Base-by-base conservation (phyloP, 257 asterid genomes). In the Lantana camara region DNA sequence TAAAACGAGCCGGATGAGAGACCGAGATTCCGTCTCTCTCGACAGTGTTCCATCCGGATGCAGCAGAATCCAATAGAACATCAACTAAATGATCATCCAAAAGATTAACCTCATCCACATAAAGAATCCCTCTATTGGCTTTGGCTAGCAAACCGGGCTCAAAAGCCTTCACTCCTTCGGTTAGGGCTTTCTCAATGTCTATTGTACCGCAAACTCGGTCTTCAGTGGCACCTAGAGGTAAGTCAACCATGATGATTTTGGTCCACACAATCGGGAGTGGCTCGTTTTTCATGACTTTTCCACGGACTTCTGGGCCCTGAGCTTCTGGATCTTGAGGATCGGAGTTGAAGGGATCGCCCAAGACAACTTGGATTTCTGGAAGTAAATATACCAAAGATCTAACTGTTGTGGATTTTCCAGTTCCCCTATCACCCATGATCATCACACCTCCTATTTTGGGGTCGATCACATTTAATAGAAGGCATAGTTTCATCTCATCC, bases 371-470 rank as follows among this genome's bases (percentile, higher is more conserved):
- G 60, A 94, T 94, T 64, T 85, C 88, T 0, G 99, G 99, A 52
- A 94, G 99, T 54, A 94, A 78, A 71, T 94, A 96, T 1, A 80
- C 85, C 64, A 94, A 75, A 7, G 97, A 90, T 46, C 99, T 75
- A 38, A 94, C 96, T 1, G 96, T 74, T 0, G 99, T 93, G 30
- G 99, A 93, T 60, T 93, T 93, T 58, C 99, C 97, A 0, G 99
- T 93, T 64, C 99, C 97, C 51, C 99, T 79, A 46, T 93, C 96
- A 4, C 97, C 95, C 99, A 93, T 90, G 48, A 93, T 93, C 97
- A 93, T 93, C 37, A 93, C 99, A 11, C 97, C 96, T 54, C 99
- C 97, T 16, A 93, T 93, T 69, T 93, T 90, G 2, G 97, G 96
- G 58, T 93, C 99, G 20, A 93, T 88, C 48, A 93, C 96, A 64